Evolutionary conservation across 2,329 filamentous ascomycete species (phyloP), one percentile per base, ranked within the genome.

Genomic region (Aaosphaeria arxii): DNA sequence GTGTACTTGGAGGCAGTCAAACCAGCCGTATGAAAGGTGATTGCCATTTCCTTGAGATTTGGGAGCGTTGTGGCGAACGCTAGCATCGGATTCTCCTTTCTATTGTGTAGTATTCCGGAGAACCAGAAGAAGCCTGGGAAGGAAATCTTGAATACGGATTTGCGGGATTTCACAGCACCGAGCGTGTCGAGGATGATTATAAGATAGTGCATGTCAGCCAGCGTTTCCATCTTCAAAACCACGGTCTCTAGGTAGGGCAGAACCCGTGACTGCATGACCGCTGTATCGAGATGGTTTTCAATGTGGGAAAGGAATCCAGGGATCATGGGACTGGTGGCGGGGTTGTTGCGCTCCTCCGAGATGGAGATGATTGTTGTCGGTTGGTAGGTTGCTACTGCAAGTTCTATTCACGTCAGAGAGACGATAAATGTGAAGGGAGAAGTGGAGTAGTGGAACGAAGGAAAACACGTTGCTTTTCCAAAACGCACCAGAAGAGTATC

Each of bases 51-150:
- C 0, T 80, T 84, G 1, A 96, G 95, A 65, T 77, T 91, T 3
- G 87, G 89, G 3, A 96, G 90, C 60, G 83, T 90, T 9, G 70
- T 95, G 44, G 90, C 95, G 62, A 92, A 95, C 59, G 90, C 90
- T 0, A 89, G 84, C 58, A 90, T 89, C 48, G 92, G 96, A 64
- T 96, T 97, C 64, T 84, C 90, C 1, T 94, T 95, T 59, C 92
- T 96, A 3, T 78, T 0, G 73, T 95, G 11, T 86, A 95, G 57
- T 85, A 92, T 60, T 86, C 87, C 66, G 79, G 85, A 3, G 72
- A 72, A 48, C 63, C 69, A 13, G 71, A 74, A 30, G 71, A 75
- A 48, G 64, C 70, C 44, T 4, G 52, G 30, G 70, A 79, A 45
- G 74, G 75, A 28, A 71, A 78, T n/a, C 63, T 71, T 48, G 56